A percentile compares a stretch with the other conserved stretches of the same genome.
Conservation (phyloP, 345 rosid species). For the Cardamine chenopodiifolia region DNA sequence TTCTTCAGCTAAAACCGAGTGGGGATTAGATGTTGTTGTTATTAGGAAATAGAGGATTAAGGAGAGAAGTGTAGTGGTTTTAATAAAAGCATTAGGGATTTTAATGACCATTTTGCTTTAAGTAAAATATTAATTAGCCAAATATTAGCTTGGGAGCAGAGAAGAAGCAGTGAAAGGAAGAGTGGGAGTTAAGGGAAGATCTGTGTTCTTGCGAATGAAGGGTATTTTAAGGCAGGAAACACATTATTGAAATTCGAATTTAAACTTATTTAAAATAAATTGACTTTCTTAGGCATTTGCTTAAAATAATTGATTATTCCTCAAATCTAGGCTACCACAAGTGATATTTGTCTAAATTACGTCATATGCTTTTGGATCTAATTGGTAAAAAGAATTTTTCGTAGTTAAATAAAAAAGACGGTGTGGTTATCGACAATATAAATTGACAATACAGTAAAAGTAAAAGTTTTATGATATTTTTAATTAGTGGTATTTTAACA, state of each 20-base stretch:
- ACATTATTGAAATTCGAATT: slow-evolving; percentile 23
- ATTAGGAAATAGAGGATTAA: slow-evolving; percentile 25
- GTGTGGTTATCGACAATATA: not conserved
- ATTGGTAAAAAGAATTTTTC: not conserved
- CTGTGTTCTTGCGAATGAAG: slow-evolving; percentile 34
- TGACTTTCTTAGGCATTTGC: slow-evolving; percentile 4
- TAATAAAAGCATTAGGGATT: slow-evolving; percentile 20
- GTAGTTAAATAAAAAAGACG: not conserved
- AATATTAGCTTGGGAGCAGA: slow-evolving; percentile 35
- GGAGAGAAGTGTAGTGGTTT: slow-evolving; percentile 9
- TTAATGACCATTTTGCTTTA: slow-evolving; percentile 28
- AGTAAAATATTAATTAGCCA: slow-evolving; percentile 19
- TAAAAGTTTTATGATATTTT: not conserved
- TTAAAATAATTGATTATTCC: slow-evolving; percentile 26
- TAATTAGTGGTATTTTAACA: not conserved
- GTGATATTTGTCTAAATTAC: slow-evolving; percentile 25
- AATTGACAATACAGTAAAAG: not conserved
- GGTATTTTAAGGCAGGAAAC: slow-evolving; percentile 35
- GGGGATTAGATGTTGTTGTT: slow-evolving; percentile 6
- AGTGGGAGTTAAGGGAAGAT: slow-evolving; percentile 36
- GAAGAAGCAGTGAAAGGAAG: slow-evolving; percentile 28
- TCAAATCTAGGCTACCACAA: slow-evolving; percentile 36
- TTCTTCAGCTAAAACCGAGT: slow-evolving; percentile 30
- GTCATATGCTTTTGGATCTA: slow-evolving; percentile 15
- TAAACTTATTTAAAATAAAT: not conserved